Evolutionary conservation across 1,139 yeast species (phyloP).

Genomic region (Yamadazyma atlantica): DNA sequence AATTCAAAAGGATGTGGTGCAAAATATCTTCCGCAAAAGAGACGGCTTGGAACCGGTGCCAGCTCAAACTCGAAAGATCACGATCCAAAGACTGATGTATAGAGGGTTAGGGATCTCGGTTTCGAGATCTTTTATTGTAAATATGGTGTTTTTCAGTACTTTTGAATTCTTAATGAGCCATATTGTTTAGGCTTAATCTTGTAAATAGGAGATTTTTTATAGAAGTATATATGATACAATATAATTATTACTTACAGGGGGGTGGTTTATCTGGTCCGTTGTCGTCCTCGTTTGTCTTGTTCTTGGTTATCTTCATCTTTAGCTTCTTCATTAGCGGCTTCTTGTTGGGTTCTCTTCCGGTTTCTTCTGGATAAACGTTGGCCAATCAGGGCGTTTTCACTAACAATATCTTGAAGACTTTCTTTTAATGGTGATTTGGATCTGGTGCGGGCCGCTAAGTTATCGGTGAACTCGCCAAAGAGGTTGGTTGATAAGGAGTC

Average conservation of each 20-base stretch:
- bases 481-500: no score
- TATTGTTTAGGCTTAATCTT: constrained; percentile 25
- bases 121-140: constrained; percentile 67
- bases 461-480: constrained; percentile 1
- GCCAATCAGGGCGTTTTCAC: constrained; percentile 19
- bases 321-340: constrained; percentile 2
- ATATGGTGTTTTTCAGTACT: constrained; percentile 72
- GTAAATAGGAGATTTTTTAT: constrained; percentile 9
- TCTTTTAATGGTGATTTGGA: constrained; percentile 45
- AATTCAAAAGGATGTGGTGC: constrained; percentile 70
- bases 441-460: constrained; percentile 26
- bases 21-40: constrained; percentile 56
- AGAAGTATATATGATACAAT: constrained; percentile 2
- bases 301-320: constrained; percentile 2
- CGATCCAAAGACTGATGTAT: constrained; percentile 54
- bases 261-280: neutral
- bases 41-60: constrained; percentile 43
- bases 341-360: constrained; percentile 8
- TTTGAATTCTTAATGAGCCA: constrained; percentile 67
- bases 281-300: constrained; percentile 2
- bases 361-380: constrained; percentile 18
- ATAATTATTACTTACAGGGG: neutral
- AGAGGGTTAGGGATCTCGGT: constrained; percentile 77
- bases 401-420: constrained; percentile 28
- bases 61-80: constrained; percentile 28